These are phyloP conservation scores for Phaffomyces opuntiae DNA, from an alignment of 805 yeast genomes.

Conservation along the genomic window DNA sequence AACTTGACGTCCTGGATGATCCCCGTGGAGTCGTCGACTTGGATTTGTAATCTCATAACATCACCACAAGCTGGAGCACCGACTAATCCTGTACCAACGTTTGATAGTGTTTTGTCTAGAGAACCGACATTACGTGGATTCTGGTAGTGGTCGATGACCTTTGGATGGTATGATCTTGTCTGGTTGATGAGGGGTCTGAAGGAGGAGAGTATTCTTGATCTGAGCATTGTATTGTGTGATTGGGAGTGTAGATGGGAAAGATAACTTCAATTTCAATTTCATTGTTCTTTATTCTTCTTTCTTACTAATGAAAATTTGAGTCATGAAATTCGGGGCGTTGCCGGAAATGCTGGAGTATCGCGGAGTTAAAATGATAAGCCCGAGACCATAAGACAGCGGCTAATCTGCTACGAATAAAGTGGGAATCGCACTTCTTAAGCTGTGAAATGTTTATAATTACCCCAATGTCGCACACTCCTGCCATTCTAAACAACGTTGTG, in stretches of 20 bases:
- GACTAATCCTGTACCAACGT: conserved; percentile 94
- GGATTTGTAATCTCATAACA: conserved; percentile 94
- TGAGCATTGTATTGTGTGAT: too few species aligned
- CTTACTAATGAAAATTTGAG: too few species aligned
- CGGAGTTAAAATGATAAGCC: too few species aligned
- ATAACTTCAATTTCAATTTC: conserved; percentile 12
- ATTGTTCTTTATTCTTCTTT: not conserved
- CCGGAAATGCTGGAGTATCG: too few species aligned
- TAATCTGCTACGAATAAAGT: too few species aligned
- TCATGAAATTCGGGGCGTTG: too few species aligned
- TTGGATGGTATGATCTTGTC: conserved; percentile 66
- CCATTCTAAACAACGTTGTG: conserved; percentile 32
- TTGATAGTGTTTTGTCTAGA: conserved; percentile 62
- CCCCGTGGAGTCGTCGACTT: conserved; percentile 87
- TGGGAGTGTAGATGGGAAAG: too few species aligned
- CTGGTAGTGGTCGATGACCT: conserved; percentile 91
- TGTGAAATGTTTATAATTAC: too few species aligned
- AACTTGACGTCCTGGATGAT: conserved; percentile 91
- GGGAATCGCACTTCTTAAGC: too few species aligned
- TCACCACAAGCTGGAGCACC: conserved; percentile 99
- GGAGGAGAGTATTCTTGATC: too few species aligned
- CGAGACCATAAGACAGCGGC: too few species aligned
- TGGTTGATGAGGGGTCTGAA: conserved; percentile 17
- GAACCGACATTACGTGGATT: conserved; percentile 97
- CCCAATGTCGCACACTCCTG: too few species aligned